These are phyloP conservation scores for Mycena venus DNA, from an alignment of 768 basidiomycete species.

Conservation along the genomic window DNA sequence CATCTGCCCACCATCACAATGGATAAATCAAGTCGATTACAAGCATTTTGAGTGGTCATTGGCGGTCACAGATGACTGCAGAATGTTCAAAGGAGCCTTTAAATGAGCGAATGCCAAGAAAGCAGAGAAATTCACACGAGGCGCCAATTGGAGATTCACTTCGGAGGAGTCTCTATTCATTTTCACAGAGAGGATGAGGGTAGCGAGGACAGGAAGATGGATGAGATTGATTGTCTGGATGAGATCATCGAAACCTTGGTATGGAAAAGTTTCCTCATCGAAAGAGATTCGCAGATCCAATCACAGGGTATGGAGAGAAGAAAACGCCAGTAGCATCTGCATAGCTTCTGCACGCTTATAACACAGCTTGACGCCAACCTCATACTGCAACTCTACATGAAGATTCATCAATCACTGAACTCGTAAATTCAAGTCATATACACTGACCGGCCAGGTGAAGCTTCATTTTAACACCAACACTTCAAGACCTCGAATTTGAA, in stretches of 20 bases:
- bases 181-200: neutral
- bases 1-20: neutral
- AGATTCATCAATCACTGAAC: neutral
- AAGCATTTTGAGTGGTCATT: neutral
- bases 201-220: neutral
- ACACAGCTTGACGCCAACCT: neutral
- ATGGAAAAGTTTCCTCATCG: neutral
- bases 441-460: neutral
- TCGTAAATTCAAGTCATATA: too few species aligned
- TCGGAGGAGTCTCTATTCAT: neutral
- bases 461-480: neutral
- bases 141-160: neutral
- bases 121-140: neutral
- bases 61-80: neutral
- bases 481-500: constrained; percentile 14
- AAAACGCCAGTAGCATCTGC: neutral
- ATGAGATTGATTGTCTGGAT: neutral
- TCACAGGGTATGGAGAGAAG: neutral
- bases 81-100: neutral
- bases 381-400: neutral
- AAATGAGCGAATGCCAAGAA: constrained; percentile 14
- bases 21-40: neutral
- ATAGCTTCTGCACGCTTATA: neutral
- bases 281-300: neutral
- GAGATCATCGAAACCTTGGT: neutral